Conservation (phyloP, 139 green algal species). For the Chlamydomonas urium region DNA sequence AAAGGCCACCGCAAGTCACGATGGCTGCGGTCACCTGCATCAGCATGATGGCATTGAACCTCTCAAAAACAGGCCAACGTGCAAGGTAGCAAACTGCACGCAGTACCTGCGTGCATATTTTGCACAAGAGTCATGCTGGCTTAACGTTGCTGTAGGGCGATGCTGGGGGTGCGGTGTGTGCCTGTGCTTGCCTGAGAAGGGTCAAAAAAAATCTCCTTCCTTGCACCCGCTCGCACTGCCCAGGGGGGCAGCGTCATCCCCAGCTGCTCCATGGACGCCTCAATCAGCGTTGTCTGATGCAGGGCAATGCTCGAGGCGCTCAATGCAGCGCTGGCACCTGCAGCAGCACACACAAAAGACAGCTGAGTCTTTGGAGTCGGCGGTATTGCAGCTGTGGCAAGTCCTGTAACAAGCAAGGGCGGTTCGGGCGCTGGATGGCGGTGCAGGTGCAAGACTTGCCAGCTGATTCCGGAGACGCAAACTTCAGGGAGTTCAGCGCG, state of each 20-base stretch:
- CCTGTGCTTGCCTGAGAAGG: slow-evolving; percentile 61
- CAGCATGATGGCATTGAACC: too few relatives aligned
- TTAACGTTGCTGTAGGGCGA: too few relatives aligned
- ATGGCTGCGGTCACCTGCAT: slow-evolving; percentile 74
- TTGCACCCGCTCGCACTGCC: slow-evolving; percentile 71
- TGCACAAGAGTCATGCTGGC: too few relatives aligned
- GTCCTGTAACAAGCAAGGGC: neutral
- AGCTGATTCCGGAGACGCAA: slow-evolving; percentile 64
- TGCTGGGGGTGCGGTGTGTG: too few relatives aligned
- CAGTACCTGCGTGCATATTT: too few relatives aligned
- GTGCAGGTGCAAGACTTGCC: too few relatives aligned
- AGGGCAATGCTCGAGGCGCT: neutral
- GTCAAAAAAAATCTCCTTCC: slow-evolving; percentile 84
- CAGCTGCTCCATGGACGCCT: slow-evolving; percentile 60
- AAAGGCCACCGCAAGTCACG: slow-evolving; percentile 96
- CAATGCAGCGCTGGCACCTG: too few relatives aligned
- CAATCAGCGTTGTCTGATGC: slow-evolving; percentile 21
- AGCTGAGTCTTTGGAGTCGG: too few relatives aligned
- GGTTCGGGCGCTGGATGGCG: too few relatives aligned
- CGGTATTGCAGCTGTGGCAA: neutral
- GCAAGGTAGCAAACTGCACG: too few relatives aligned
- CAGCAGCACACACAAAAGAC: neutral
- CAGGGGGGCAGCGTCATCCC: slow-evolving; percentile 74
- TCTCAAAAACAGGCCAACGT: too few relatives aligned
- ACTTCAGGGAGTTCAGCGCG: slow-evolving; percentile 74